phyloP scores from a whole-genome alignment of 148 eudicot genomes.

The Rhododendron ovatum region DNA sequence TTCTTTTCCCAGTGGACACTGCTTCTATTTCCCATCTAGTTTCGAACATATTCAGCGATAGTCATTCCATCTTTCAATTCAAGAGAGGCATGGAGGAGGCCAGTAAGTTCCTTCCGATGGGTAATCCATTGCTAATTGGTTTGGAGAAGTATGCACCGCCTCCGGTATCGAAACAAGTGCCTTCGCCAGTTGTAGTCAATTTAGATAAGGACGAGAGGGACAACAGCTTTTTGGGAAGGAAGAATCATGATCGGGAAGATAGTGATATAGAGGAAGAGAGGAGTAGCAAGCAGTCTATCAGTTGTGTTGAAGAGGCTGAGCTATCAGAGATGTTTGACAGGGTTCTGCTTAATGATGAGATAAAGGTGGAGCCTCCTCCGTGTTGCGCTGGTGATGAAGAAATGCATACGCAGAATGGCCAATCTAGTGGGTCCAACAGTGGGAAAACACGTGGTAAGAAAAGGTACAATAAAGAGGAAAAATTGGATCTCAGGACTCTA shows the following conservation, averaged over 20 bases:
- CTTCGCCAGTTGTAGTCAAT: conserved; percentile 15
- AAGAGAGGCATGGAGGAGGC: conserved; percentile 45
- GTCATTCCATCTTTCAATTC: conserved; percentile 32
- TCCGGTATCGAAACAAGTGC: not conserved
- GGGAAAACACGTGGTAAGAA: conserved; percentile 25
- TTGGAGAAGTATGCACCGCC: conserved; percentile 24
- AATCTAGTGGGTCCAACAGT: conserved; percentile 14
- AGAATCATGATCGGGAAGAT: conserved; percentile 37
- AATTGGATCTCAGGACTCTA: conserved; percentile 33
- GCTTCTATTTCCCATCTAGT: conserved; percentile 4
- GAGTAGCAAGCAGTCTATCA: conserved; percentile 40
- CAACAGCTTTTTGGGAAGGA: conserved; percentile 34
- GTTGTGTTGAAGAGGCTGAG: conserved; percentile 30
- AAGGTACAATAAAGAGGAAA: conserved; percentile 17
- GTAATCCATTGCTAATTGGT: conserved; percentile 19
- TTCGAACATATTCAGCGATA: conserved; percentile 23
- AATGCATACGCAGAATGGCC: not conserved
- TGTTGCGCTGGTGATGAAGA: conserved; percentile 5
- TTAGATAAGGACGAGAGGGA: conserved; percentile 32
- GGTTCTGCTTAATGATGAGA: conserved; percentile 8
- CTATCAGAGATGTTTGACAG: conserved; percentile 24
- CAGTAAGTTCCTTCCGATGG: conserved; percentile 32
- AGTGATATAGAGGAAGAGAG: conserved; percentile 33
- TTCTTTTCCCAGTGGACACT: not conserved
- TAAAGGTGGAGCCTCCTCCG: not conserved